A percentile compares a stretch with the other conserved stretches of the same genome.
These are phyloP conservation scores for Mollisiaceae sp. DNA, from an alignment of 2,329 filamentous ascomycete genomes.

Conservation along the genomic window DNA sequence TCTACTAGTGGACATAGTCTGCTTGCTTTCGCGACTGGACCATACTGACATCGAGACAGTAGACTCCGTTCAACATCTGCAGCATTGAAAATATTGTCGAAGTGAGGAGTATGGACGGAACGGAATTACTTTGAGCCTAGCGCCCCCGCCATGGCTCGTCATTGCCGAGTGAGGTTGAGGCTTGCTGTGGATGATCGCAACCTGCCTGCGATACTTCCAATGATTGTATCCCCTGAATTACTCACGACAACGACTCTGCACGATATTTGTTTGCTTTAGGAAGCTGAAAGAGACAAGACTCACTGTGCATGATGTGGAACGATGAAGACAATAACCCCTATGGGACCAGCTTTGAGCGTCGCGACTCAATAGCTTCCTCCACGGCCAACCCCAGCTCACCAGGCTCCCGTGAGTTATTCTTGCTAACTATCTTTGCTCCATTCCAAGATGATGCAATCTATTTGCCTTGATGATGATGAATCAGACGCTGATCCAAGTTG, in stretches of 20 bases:
- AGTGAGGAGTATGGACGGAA: too few relatives aligned
- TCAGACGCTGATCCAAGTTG: constrained; percentile 52
- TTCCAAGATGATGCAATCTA: constrained; percentile 46
- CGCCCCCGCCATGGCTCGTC: too few relatives aligned
- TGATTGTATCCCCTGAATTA: too few relatives aligned
- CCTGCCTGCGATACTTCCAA: too few relatives aligned
- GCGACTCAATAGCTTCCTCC: constrained; percentile 78
- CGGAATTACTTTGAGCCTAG: too few relatives aligned
- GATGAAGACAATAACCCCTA: constrained; percentile 99
- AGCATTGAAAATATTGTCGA: too few relatives aligned
- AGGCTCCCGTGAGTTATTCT: constrained; percentile 53
- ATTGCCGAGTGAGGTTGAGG: too few relatives aligned
- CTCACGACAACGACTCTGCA: background rate
- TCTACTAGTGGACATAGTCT: too few relatives aligned
- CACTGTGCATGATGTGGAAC: constrained; percentile 88
- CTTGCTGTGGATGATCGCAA: too few relatives aligned
- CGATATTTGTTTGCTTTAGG: constrained; percentile 25
- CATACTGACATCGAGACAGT: too few relatives aligned
- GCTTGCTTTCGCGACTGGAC: too few relatives aligned
- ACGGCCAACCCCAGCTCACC: constrained; percentile 69
- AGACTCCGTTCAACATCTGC: too few relatives aligned
- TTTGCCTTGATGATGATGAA: constrained; percentile 44
- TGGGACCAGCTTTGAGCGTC: constrained; percentile 85
- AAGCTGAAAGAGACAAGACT: constrained; percentile 39
- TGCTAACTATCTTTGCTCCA: constrained; percentile 16